Evolutionary conservation across 176 grass and related monocot genomes (phyloP).

Genomic region (Tillandsia fasciculata): DNA sequence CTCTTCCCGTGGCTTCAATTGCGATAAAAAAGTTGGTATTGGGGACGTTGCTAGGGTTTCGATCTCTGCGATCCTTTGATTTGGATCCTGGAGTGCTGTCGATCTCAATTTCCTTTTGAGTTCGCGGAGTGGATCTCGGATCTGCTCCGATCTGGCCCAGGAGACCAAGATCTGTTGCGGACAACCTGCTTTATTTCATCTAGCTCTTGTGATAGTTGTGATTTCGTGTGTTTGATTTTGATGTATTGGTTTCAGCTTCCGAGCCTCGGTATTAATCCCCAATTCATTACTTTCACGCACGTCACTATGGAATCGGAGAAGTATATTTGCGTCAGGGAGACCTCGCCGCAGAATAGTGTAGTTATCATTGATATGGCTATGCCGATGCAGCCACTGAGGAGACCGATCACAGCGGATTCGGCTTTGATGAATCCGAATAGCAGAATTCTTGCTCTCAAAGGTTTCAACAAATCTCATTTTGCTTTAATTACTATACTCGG

Average conservation of each 20-base stretch:
- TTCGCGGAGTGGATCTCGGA: neutral
- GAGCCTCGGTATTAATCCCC: conserved; percentile 82
- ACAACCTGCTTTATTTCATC: neutral
- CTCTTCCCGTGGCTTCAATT: neutral
- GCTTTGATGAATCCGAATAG: conserved; percentile 94
- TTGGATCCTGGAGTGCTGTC: neutral
- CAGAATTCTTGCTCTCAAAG: conserved; percentile 97
- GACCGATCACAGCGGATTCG: conserved; percentile 95
- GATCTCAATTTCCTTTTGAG: neutral
- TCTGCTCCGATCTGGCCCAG: neutral
- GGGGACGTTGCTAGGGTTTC: neutral
- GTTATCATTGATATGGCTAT: conserved; percentile 96
- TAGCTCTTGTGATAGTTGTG: neutral
- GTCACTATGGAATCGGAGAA: conserved; percentile 99
- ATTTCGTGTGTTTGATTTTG: neutral
- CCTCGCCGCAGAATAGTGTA: conserved; percentile 93
- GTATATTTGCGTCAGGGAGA: conserved; percentile 97
- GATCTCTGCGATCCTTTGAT: neutral
- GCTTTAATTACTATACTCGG: neutral
- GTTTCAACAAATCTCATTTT: conserved; percentile 20
- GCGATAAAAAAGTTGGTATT: neutral
- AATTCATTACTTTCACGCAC: conserved; percentile 98
- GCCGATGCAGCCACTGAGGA: conserved; percentile 82
- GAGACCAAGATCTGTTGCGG: neutral
- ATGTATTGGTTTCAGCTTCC: conserved; percentile 46